A percentile compares a stretch with the other conserved stretches of the same genome.
These are phyloP conservation scores for Phytophthora multivora DNA, from an alignment of 352 stramenopile genomes.

Conservation along the genomic window DNA sequence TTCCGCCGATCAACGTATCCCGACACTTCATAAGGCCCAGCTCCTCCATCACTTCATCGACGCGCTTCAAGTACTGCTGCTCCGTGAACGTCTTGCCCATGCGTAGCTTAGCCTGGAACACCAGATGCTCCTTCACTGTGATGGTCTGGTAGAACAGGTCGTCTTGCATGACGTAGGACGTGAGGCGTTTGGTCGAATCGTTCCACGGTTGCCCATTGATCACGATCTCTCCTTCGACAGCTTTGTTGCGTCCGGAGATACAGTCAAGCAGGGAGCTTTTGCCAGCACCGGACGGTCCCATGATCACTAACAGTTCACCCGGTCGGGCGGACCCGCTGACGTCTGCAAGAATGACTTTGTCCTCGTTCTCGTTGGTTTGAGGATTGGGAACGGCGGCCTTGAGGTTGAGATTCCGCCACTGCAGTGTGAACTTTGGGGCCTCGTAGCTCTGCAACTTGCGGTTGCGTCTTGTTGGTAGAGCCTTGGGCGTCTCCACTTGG, in stretches of 20 bases:
- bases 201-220: slow-evolving; percentile 70
- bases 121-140: slow-evolving; percentile 90
- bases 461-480: background rate
- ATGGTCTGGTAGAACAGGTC: slow-evolving; percentile 89
- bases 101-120: slow-evolving; percentile 82
- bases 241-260: slow-evolving; percentile 88
- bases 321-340: slow-evolving; percentile 51
- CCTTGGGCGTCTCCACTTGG: slow-evolving; percentile 17
- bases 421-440: slow-evolving; percentile 35
- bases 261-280: slow-evolving; percentile 95
- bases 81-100: slow-evolving; percentile 50
- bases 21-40: slow-evolving; percentile 60
- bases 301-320: slow-evolving; percentile 67
- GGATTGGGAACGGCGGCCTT: slow-evolving; percentile 42
- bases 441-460: slow-evolving; percentile 1
- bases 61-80: slow-evolving; percentile 36
- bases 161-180: slow-evolving; percentile 89
- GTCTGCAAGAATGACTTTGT: slow-evolving; percentile 60
- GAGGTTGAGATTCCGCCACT: slow-evolving; percentile 50
- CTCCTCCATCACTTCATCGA: slow-evolving; percentile 60
- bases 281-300: slow-evolving; percentile 73
- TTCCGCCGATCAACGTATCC: slow-evolving; percentile 60
- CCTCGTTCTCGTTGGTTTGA: slow-evolving; percentile 42
- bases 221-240: slow-evolving; percentile 55
- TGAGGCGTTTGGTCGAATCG: slow-evolving; percentile 31